These are phyloP conservation scores for Puccinellia tenuiflora DNA, from an alignment of 176 grass and related monocot genomes.

Conservation along the genomic window DNA sequence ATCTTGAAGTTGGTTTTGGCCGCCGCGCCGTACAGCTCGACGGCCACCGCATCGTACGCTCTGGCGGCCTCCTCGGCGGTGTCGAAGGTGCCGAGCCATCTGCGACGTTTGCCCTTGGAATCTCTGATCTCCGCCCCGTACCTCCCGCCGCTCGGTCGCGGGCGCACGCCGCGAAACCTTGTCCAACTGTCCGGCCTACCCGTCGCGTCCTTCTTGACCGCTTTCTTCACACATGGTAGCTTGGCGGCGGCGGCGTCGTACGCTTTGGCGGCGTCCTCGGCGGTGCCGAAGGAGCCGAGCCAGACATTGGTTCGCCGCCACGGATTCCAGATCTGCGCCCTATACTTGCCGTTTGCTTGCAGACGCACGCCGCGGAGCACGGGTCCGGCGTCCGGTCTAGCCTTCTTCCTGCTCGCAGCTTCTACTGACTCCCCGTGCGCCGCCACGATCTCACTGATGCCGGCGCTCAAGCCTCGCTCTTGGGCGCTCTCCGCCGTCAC, in stretches of 20 bases:
- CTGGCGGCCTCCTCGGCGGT: constrained; percentile 82
- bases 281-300: not conserved
- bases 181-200: no score
- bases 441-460: not conserved
- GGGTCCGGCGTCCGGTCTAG: not conserved
- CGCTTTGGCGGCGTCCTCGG: not conserved
- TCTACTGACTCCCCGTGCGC: not conserved
- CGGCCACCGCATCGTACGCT: no score
- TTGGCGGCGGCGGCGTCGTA: not conserved
- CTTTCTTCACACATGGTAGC: not conserved
- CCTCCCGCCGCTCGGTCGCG: no score
- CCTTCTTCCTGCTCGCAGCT: not conserved
- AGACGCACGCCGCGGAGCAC: not conserved
- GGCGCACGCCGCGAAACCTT: no score
- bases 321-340: not conserved
- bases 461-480: not conserved
- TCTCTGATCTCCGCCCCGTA: no score
- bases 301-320: not conserved
- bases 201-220: no score
- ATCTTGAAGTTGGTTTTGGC: no score
- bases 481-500: not conserved
- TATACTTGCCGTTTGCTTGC: not conserved
- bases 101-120: no score
- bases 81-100: constrained; percentile 85
- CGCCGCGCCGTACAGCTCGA: no score